Evolutionary conservation across 345 rosid species (phyloP).

Genomic region (Eucalyptus regnans): DNA sequence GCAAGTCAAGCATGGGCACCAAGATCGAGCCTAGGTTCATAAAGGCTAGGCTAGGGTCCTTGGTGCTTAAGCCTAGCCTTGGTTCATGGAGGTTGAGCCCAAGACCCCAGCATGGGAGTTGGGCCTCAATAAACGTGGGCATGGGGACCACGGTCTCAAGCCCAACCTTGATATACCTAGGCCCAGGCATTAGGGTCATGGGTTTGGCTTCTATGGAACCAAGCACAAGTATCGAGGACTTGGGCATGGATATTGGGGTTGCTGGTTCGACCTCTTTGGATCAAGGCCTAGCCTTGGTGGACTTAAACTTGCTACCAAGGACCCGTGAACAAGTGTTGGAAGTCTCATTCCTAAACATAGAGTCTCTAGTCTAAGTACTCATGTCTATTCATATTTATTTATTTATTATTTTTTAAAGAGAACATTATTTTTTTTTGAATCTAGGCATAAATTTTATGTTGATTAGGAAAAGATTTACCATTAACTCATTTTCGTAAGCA

Average conservation of each 20-base stretch:
- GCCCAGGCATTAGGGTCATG: not conserved
- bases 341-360: not conserved
- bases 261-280: not conserved
- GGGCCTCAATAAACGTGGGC: not conserved
- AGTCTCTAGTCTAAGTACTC: not conserved
- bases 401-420: not conserved
- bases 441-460: not conserved
- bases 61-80: not conserved
- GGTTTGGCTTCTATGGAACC: not conserved
- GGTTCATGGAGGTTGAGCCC: not conserved
- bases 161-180: not conserved
- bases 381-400: not conserved
- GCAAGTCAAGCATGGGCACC: not conserved
- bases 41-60: accelerated
- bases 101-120: accelerated
- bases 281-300: not conserved
- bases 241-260: no score
- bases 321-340: not conserved
- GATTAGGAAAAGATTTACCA: not conserved
- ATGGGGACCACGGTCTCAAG: not conserved
- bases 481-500: not conserved
- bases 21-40: not conserved
- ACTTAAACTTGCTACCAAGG: not conserved
- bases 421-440: not conserved
- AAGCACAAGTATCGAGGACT: accelerated